phyloP scores from a whole-genome alignment of 495 filamentous ascomycete species.

The Penicillium samsonianum region DNA sequence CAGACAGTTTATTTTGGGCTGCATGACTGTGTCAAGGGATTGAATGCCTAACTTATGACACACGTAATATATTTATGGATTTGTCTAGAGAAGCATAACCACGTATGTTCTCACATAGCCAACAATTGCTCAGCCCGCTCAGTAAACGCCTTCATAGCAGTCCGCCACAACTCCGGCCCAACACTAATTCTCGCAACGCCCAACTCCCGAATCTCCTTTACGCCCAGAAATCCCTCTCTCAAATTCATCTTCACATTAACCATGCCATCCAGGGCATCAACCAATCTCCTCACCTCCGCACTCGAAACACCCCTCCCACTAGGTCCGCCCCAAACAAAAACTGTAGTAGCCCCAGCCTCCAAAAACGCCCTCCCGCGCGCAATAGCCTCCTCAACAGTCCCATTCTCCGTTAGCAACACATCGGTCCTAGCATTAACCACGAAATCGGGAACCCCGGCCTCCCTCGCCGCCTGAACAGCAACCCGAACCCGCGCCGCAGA shows the following conservation, averaged over 20 bases:
- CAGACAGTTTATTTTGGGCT: neutral
- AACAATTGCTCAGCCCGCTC: conserved; percentile 28
- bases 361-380: conserved; percentile 46
- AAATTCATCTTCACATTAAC: conserved; percentile 45
- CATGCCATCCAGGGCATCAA: conserved; percentile 32
- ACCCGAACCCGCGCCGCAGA: conserved; percentile 41
- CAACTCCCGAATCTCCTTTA: conserved; percentile 38
- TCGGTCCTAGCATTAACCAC: conserved; percentile 54
- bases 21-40: neutral
- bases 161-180: conserved; percentile 33
- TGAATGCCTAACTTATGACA: neutral
- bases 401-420: conserved; percentile 30
- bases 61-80: neutral
- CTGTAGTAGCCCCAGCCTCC: conserved; percentile 46
- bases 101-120: neutral
- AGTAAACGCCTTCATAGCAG: conserved; percentile 32
- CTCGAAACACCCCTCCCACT: conserved; percentile 30
- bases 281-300: conserved; percentile 40
- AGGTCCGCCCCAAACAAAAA: conserved; percentile 51
- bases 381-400: conserved; percentile 44
- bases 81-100: neutral
- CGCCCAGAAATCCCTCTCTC: conserved; percentile 27
- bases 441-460: conserved; percentile 48
- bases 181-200: conserved; percentile 51
- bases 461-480: conserved; percentile 35